phyloP scores from a whole-genome alignment of 805 yeast species.

The Sugiyamaella americana region DNA sequence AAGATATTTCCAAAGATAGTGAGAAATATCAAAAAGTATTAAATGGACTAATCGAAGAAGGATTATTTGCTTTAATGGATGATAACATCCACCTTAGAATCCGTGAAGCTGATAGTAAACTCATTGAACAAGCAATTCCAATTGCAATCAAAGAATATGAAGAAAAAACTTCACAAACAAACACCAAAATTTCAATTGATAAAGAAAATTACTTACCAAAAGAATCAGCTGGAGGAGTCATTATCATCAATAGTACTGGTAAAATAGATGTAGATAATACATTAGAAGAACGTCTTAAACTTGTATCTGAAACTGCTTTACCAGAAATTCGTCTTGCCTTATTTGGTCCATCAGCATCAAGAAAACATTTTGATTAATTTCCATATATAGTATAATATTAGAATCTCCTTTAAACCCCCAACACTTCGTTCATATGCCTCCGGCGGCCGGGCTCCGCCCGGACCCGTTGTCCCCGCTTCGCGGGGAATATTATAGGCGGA shows the following conservation, averaged over 20 bases:
- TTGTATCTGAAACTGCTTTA: slow-evolving; percentile 75
- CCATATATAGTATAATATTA: neutral
- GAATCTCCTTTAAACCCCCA: no score
- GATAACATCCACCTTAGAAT: slow-evolving; percentile 56
- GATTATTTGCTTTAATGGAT: slow-evolving; percentile 62
- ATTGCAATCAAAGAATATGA: slow-evolving; percentile 61
- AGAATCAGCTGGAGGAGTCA: slow-evolving; percentile 77
- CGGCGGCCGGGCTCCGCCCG: no score
- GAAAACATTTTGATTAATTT: slow-evolving; percentile 81
- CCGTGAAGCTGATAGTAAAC: slow-evolving; percentile 55
- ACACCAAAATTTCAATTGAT: slow-evolving; percentile 46
- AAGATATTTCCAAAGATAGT: slow-evolving; percentile 46
- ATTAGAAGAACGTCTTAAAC: slow-evolving; percentile 83
- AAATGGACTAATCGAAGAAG: slow-evolving; percentile 73
- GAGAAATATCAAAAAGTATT: slow-evolving; percentile 62
- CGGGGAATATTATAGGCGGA: no score
- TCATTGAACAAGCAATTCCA: slow-evolving; percentile 55
- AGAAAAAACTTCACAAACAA: slow-evolving; percentile 52
- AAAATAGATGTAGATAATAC: slow-evolving; percentile 90
- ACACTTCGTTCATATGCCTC: no score
- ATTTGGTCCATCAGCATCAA: slow-evolving; percentile 63
- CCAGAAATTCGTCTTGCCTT: slow-evolving; percentile 90
- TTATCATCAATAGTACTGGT: slow-evolving; percentile 62
- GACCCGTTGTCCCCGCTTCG: no score
- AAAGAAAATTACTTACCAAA: slow-evolving; percentile 54